Evolutionary conservation across 148 eudicot genomes (phyloP), one percentile per base, ranked within the genome.

Genomic region (Fagopyrum esculentum): DNA sequence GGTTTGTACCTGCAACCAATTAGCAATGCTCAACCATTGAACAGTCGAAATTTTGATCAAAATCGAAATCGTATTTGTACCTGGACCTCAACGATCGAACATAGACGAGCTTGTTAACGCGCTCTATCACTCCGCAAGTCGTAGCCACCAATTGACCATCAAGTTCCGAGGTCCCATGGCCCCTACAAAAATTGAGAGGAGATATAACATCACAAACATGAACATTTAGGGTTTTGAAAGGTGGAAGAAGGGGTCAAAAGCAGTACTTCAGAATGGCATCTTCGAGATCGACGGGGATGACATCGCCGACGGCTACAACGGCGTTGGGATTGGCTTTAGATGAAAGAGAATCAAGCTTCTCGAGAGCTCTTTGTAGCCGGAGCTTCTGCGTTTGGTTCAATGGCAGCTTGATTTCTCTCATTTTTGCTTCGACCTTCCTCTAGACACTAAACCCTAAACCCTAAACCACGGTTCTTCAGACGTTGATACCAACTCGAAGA

Each of bases 41-140:
- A 3, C 26, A 26, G 44, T 61, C 30, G 43, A 11, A 30, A 61
- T 11, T 29, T 61, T 43, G 26, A 1, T 5, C 26, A 29, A 0
- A 30, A 54, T 46, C 9, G 7, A 52, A 49, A 4, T 26, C 19
- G 45, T 29, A 44, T 46, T 48, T 60, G 22, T 66, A 93, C 97
- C 98, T 88, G 56, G 98, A 92, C 70, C 97, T 88, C 71, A 90
- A 80, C 43, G 98, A 47, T 11, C 98, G 87, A 77, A 94, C 96
- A 78, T 87, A 88, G 45, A 94, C 89, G 8, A 91, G 90, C 78
- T 90, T 89, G 69, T 90, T 89, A 35, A 94, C 91, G 2, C 96
- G 97, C 75, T 94, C 98, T 55, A 94, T 89, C 71, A 94, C 89
- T 12, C 98, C 98, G 72, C 97, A 91, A 6, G 86, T 76, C 0